A percentile compares a stretch with the other conserved stretches of the same genome.
phyloP scores from a whole-genome alignment of 2,329 filamentous ascomycete species.

The Scortechinia acanthostroma region DNA sequence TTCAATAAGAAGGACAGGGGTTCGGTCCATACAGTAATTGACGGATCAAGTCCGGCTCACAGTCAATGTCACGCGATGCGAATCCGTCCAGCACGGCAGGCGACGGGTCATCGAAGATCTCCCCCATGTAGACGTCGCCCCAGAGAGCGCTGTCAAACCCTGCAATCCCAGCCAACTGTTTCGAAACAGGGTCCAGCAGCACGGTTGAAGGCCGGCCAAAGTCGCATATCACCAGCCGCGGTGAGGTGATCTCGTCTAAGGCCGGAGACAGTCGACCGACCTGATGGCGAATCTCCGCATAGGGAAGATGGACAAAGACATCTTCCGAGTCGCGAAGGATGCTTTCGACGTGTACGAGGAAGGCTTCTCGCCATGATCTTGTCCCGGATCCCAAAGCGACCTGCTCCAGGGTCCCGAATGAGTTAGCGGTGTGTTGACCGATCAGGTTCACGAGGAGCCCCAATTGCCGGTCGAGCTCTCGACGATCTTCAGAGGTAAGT shows the following conservation, averaged over 20 bases:
- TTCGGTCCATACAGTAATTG: neutral
- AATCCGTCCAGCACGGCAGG: conserved; percentile 23
- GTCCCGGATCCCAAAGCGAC: conserved; percentile 34
- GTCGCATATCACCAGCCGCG: neutral
- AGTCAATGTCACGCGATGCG: conserved; percentile 6
- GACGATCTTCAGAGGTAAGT: neutral
- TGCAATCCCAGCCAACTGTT: conserved; percentile 36
- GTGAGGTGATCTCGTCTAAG: conserved; percentile 27
- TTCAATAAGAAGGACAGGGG: no score
- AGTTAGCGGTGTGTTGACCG: conserved; percentile 30
- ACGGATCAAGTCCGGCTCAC: neutral
- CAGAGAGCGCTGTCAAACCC: conserved; percentile 44
- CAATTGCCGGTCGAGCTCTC: neutral
- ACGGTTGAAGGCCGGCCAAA: neutral
- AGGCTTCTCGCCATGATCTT: conserved; percentile 42
- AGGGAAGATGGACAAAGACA: conserved; percentile 46
- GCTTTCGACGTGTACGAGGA: conserved; percentile 39
- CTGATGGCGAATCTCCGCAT: conserved; percentile 40
- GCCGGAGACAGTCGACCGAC: conserved; percentile 29
- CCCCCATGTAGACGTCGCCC: conserved; percentile 45
- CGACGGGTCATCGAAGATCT: conserved; percentile 30
- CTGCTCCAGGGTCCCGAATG: conserved; percentile 39
- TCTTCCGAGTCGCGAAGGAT: conserved; percentile 49
- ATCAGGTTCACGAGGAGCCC: conserved; percentile 20
- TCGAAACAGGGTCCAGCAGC: conserved; percentile 25